Conservation (phyloP, 305 asterid species). For the Fraxinus latifolia region DNA sequence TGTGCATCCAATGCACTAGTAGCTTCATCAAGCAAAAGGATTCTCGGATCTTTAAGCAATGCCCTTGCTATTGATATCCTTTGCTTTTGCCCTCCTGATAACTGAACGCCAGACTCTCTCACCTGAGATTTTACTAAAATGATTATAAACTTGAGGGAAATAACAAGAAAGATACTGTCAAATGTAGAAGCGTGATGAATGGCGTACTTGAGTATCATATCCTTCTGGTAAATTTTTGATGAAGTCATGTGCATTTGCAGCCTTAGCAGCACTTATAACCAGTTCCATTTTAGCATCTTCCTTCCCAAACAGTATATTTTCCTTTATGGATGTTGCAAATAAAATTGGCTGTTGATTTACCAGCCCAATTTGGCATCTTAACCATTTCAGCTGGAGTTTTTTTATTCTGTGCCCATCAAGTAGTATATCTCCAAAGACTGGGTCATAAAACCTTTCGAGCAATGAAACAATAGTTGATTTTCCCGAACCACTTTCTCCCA, state of each 20-base stretch:
- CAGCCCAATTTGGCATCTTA: slow-evolving; percentile 56
- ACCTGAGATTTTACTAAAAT: slow-evolving; percentile 37
- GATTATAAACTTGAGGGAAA: not conserved
- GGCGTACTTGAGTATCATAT: slow-evolving; percentile 56
- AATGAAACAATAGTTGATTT: slow-evolving; percentile 61
- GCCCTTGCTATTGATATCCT: slow-evolving; percentile 72
- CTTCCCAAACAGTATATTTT: slow-evolving; percentile 59
- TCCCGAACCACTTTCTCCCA: slow-evolving; percentile 84
- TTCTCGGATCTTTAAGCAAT: slow-evolving; percentile 51
- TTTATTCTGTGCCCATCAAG: slow-evolving; percentile 59
- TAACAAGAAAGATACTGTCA: not conserved
- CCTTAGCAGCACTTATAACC: slow-evolving; percentile 44
- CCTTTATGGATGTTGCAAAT: slow-evolving; percentile 61
- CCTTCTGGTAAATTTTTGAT: slow-evolving; percentile 49
- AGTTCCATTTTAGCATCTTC: slow-evolving; percentile 48
- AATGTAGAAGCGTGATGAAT: not conserved
- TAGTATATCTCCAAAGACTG: slow-evolving; percentile 53
- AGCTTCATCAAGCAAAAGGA: slow-evolving; percentile 68
- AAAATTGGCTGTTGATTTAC: slow-evolving; percentile 67
- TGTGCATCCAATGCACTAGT: slow-evolving; percentile 63
- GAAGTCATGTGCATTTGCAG: slow-evolving; percentile 66
- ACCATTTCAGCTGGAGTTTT: slow-evolving; percentile 48
- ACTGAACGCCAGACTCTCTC: slow-evolving; percentile 58
- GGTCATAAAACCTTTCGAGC: slow-evolving; percentile 77
- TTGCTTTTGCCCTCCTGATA: slow-evolving; percentile 73